A percentile compares a stretch with the other conserved stretches of the same genome.
Evolutionary conservation across 169 alveolate genomes (phyloP).

Genomic region (Plasmodium falciparum): DNA sequence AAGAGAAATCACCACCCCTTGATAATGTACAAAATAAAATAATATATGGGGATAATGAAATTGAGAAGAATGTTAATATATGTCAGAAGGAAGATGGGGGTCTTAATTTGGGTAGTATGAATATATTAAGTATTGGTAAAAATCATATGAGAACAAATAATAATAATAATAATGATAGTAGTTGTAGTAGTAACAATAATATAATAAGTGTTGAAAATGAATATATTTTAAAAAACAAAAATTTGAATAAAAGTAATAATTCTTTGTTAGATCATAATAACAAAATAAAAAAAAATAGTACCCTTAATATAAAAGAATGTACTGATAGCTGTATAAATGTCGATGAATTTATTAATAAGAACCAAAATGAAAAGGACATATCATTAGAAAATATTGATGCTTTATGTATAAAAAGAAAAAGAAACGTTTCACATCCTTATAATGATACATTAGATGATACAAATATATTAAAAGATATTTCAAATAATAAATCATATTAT

Average conservation of each 20-base stretch:
- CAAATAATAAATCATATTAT: conserved; percentile 2
- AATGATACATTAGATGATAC: conserved; percentile 6
- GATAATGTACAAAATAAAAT: not conserved
- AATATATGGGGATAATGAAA: not conserved
- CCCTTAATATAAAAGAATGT: not conserved
- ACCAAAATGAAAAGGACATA: not conserved
- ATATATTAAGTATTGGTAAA: not conserved
- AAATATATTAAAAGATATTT: conserved; percentile 26
- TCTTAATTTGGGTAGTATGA: too few relatives aligned
- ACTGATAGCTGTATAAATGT: not conserved
- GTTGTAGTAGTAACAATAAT: not conserved
- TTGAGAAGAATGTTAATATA: not conserved
- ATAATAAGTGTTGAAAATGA: not conserved
- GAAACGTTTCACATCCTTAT: conserved; percentile 14
- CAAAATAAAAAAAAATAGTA: too few relatives aligned
- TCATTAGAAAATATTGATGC: not conserved
- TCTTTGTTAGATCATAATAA: too few relatives aligned
- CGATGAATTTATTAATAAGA: not conserved
- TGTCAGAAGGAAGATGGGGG: too few relatives aligned
- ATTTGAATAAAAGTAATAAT: not conserved
- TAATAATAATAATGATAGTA: not conserved
- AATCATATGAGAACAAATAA: not conserved
- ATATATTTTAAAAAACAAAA: not conserved
- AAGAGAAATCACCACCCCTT: not conserved
- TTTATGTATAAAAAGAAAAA: conserved; percentile 14